Percentiles rank a stretch among this genome's conserved stretches.
These are phyloP conservation scores for Fusarium napiforme DNA, from an alignment of 2,329 filamentous ascomycete species.

Conservation along the genomic window DNA sequence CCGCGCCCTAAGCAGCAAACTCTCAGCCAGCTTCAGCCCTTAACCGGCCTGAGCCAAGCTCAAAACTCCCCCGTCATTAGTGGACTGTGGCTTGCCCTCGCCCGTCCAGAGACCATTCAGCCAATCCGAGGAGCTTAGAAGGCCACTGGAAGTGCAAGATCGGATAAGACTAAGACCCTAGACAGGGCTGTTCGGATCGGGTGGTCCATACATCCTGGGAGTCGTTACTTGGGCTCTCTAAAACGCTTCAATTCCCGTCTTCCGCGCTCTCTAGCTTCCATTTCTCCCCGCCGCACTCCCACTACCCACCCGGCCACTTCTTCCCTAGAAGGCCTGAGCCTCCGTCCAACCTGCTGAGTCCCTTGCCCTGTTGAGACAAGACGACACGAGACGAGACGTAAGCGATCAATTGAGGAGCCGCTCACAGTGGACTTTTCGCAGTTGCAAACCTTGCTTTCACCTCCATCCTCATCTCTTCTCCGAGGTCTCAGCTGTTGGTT, in stretches of 20 bases:
- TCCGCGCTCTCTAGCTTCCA: constrained; percentile 30
- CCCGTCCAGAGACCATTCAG: not conserved
- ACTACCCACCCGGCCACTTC: constrained; percentile 16
- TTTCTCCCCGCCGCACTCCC: constrained; percentile 14
- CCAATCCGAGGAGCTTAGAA: constrained; percentile 19
- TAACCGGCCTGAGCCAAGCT: constrained; percentile 16
- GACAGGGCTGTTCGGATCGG: constrained; percentile 24
- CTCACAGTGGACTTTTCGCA: constrained; percentile 20
- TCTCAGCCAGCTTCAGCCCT: constrained; percentile 18
- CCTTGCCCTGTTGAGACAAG: constrained; percentile 11
- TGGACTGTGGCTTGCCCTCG: constrained; percentile 28
- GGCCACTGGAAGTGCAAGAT: constrained; percentile 18
- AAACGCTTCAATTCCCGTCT: constrained; percentile 35
- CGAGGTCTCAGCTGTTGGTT: constrained; percentile 16
- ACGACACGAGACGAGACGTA: constrained; percentile 15
- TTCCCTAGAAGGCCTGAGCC: constrained; percentile 20
- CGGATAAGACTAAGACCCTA: constrained; percentile 32
- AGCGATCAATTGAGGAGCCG: constrained; percentile 2
- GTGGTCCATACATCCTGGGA: not conserved
- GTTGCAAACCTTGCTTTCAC: not conserved
- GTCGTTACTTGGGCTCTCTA: constrained; percentile 13
- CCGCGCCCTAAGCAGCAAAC: constrained; percentile 32
- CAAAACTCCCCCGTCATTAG: constrained; percentile 19
- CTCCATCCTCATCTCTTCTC: not conserved
- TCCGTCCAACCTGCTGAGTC: constrained; percentile 9